These are phyloP conservation scores for Thielaviopsis populi DNA, from an alignment of 2,329 filamentous ascomycete genomes.

Conservation along the genomic window DNA sequence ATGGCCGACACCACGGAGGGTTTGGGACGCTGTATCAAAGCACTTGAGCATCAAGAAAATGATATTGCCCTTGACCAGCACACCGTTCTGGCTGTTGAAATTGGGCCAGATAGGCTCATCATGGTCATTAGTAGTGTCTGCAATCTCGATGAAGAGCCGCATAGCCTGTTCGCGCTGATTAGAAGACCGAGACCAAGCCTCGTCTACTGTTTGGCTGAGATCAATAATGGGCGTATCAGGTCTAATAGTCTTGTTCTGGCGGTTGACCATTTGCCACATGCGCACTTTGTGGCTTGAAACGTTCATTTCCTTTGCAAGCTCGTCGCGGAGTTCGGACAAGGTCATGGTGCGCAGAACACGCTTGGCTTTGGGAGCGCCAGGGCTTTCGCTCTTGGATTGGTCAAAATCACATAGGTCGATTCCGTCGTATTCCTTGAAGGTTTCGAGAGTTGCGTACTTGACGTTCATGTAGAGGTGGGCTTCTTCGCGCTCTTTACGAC, in stretches of 20 bases:
- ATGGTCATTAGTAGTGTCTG: constrained; percentile 47
- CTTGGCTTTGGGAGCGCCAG: constrained; percentile 55
- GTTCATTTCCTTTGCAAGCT: constrained; percentile 54
- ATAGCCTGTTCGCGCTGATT: constrained; percentile 56
- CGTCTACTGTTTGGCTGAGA: constrained; percentile 59
- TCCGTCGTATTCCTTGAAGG: constrained; percentile 66
- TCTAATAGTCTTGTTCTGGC: constrained; percentile 90
- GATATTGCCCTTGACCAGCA: constrained; percentile 42
- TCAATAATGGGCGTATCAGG: constrained; percentile 80
- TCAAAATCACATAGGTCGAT: constrained; percentile 64
- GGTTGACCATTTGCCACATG: constrained; percentile 95
- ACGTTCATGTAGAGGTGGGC: constrained; percentile 83
- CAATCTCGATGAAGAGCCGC: constrained; percentile 75
- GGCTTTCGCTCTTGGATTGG: constrained; percentile 23
- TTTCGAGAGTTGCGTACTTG: constrained; percentile 64
- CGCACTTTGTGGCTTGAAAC: constrained; percentile 57
- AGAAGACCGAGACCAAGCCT: constrained; percentile 39
- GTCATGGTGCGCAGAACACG: constrained; percentile 61
- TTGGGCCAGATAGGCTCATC: constrained; percentile 61
- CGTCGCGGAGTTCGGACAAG: constrained; percentile 56
- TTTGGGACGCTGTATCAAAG: constrained; percentile 68
- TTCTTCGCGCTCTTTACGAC: constrained; percentile 79
- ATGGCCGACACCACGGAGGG: constrained; percentile 61
- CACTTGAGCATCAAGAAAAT: constrained; percentile 87
- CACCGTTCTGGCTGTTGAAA: constrained; percentile 40